A percentile compares a stretch with the other conserved stretches of the same genome.
These are phyloP conservation scores for Naegleria fowleri DNA, from an alignment of 208 protist species.

Conservation along the genomic window DNA sequence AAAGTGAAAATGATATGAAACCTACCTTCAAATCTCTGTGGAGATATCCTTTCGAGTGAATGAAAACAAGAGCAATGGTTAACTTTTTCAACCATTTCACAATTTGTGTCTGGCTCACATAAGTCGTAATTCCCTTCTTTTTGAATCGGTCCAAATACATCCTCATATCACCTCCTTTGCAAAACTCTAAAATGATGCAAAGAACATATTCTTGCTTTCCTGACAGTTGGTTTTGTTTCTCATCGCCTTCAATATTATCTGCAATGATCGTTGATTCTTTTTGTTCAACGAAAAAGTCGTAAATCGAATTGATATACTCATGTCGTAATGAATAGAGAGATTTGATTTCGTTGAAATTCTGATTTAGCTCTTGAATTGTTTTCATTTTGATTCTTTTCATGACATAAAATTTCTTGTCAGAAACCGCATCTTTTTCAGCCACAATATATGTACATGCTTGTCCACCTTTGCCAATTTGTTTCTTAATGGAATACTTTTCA, in stretches of 20 bases:
- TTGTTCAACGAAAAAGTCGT: slow-evolving; percentile 5
- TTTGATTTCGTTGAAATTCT: slow-evolving; percentile 4
- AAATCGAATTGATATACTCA: background rate
- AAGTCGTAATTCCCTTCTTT: background rate
- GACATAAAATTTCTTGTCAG: background rate
- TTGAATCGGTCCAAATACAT: background rate
- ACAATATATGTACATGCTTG: background rate
- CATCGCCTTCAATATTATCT: background rate
- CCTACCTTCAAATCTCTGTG: background rate
- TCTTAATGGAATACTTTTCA: background rate
- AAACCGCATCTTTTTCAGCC: background rate
- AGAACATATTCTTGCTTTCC: slow-evolving; percentile 1
- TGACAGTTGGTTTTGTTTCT: background rate
- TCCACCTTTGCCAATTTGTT: background rate
- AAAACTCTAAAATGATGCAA: background rate
- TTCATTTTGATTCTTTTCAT: background rate
- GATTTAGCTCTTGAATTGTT: background rate
- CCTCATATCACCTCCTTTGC: background rate
- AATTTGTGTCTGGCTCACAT: background rate
- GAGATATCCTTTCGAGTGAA: background rate
- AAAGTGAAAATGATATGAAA: too few relatives aligned
- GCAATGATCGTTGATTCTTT: background rate
- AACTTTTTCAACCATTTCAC: background rate
- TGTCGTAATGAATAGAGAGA: background rate
- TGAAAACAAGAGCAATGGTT: background rate